Base-by-base conservation (phyloP, 129 eudicot species). In the Centrapalus pauciflorus region DNA sequence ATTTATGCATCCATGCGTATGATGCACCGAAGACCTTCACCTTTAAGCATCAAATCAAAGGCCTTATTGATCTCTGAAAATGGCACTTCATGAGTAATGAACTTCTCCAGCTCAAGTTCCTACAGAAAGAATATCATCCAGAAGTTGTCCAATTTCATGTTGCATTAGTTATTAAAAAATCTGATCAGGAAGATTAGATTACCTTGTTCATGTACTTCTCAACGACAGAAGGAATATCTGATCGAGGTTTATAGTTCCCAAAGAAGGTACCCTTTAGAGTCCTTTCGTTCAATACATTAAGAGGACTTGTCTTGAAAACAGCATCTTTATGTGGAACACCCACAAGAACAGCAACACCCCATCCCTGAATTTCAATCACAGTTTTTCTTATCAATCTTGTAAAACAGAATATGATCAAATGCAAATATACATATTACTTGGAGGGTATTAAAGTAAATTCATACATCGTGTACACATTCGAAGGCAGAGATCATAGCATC, bases 161-260 rank as follows among this genome's bases (percentile, higher is more conserved):
- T 33, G 20, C 5, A n/a, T n/a, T n/a, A n/a, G n/a, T n/a, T n/a
- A n/a, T n/a, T n/a, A n/a, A n/a, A n/a, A n/a, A n/a, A n/a, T n/a
- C n/a, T n/a, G n/a, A n/a, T n/a, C n/a, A n/a, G n/a, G 0, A 0
- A 41, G 13, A 28, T 24, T 2, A 10, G 20, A 7, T 12, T 35
- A 84, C 97, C 91, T 86, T 86, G 68, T 80, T 86, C 95, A 86
- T 83, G 77, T 86, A 90, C 69, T 79, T 81, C 45, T 86, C 95
- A 5, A 90, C 95, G 3, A 90, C 87, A 1, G 65, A 29, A 0
- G 97, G 97, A 34, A 90, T 72, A 63, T 84, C 97, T 0, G 90
- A 61, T 1, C 83, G 85, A 7, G 95, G 91, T 59, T 90, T 90
- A 46, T 78, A 87, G 82, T 87, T 87, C 16, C 95, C 95, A 32